Conservation (phyloP, 2,329 filamentous ascomycete genomes). For the Scleromitrula shiraiana region DNA sequence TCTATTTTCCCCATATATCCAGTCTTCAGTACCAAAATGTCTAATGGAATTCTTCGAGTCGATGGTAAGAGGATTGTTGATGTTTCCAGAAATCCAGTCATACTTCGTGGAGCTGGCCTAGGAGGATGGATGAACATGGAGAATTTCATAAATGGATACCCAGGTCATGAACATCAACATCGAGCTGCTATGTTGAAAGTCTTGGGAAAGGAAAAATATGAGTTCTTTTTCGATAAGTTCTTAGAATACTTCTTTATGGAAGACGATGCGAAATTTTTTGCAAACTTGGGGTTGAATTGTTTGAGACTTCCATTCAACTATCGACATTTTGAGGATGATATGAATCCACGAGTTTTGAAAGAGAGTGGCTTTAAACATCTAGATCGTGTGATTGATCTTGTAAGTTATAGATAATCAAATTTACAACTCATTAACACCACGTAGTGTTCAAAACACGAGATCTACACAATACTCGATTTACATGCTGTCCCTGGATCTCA, state of each 20-base stretch:
- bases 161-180: conserved; percentile 49
- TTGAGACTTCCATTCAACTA: conserved; percentile 55
- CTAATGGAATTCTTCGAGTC: conserved; percentile 29
- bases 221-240: conserved; percentile 49
- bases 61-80: conserved; percentile 31
- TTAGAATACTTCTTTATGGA: conserved; percentile 47
- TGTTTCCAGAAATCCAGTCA: conserved; percentile 28
- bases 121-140: conserved; percentile 45
- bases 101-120: conserved; percentile 34
- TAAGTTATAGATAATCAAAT: background rate
- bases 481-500: conserved; percentile 39
- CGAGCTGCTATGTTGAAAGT: conserved; percentile 44
- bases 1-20: background rate
- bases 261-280: conserved; percentile 49
- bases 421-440: background rate
- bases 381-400: conserved; percentile 40
- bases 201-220: conserved; percentile 46
- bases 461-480: conserved; percentile 39
- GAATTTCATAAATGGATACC: conserved; percentile 57
- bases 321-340: conserved; percentile 46
- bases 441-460: conserved; percentile 33
- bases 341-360: conserved; percentile 41
- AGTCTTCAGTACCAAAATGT: too few species aligned
- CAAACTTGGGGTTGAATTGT: conserved; percentile 48
- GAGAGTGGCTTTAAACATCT: conserved; percentile 40